Evolutionary conservation across 345 rosid species (phyloP).

Genomic region (Pseudoturritis turrita): DNA sequence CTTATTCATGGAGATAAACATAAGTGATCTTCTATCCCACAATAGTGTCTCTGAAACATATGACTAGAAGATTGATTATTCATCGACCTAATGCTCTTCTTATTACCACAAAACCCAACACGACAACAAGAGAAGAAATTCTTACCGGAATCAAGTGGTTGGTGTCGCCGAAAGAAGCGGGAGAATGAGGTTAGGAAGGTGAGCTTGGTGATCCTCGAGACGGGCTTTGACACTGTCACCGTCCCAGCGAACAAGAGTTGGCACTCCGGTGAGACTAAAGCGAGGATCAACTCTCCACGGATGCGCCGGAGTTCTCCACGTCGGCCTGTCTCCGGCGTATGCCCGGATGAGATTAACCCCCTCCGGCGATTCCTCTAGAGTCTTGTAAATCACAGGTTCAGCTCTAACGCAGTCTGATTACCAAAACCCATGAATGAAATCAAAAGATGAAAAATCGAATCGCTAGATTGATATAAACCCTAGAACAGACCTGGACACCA

Average conservation of each 20-base stretch:
- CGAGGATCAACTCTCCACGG: slow-evolving; percentile 67
- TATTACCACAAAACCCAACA: no score
- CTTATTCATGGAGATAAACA: no score
- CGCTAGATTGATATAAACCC: background rate
- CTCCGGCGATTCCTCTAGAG: slow-evolving; percentile 55
- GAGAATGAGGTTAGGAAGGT: slow-evolving; percentile 52
- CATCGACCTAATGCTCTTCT: no score
- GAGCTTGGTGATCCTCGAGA: slow-evolving; percentile 84
- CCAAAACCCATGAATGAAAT: background rate
- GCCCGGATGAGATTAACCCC: slow-evolving; percentile 59
- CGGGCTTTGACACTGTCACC: slow-evolving; percentile 49
- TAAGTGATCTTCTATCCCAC: background rate
- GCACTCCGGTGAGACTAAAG: slow-evolving; percentile 80
- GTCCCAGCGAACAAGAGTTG: slow-evolving; percentile 71
- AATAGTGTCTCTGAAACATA: slow-evolving; percentile 5
- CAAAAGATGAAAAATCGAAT: background rate
- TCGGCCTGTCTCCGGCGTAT: slow-evolving; percentile 82
- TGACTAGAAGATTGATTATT: no score
- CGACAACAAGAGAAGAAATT: no score
- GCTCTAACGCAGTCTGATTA: slow-evolving; percentile 86
- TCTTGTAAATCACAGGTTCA: slow-evolving; percentile 78
- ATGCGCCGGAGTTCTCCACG: slow-evolving; percentile 76
- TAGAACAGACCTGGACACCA: slow-evolving; percentile 73
- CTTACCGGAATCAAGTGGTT: background rate
- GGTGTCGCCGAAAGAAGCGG: slow-evolving; percentile 32